These are phyloP conservation scores for Leucosporidium yakuticum DNA, from an alignment of 768 basidiomycete species.

Conservation along the genomic window DNA sequence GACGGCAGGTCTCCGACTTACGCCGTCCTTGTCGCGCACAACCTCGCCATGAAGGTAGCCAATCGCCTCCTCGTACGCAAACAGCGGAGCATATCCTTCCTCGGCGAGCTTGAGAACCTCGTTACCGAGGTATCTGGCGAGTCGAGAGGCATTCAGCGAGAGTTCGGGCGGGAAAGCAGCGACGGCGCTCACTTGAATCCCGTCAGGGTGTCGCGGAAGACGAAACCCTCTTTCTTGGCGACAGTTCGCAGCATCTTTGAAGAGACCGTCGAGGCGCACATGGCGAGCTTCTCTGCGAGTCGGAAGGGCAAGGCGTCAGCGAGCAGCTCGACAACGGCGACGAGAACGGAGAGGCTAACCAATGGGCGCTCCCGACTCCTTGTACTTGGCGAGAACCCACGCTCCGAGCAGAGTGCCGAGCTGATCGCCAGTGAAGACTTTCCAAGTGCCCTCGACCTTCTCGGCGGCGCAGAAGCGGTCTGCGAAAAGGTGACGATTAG, in stretches of 20 bases:
- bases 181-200: slow-evolving; percentile 69
- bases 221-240: slow-evolving; percentile 69
- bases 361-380: slow-evolving; percentile 49
- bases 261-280: slow-evolving; percentile 85
- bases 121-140: slow-evolving; percentile 56
- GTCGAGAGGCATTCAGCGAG: too few relatives aligned
- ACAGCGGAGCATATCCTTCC: slow-evolving; percentile 65
- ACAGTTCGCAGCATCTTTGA: slow-evolving; percentile 82
- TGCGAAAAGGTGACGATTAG: background rate
- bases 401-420: slow-evolving; percentile 57
- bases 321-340: background rate
- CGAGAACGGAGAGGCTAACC: slow-evolving; percentile 39
- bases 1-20: slow-evolving; percentile 50
- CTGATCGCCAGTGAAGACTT: slow-evolving; percentile 75
- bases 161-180: background rate
- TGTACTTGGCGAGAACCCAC: slow-evolving; percentile 48
- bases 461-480: slow-evolving; percentile 27
- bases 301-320: background rate
- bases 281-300: slow-evolving; percentile 57
- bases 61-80: slow-evolving; percentile 88
- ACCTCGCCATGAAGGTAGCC: slow-evolving; percentile 72
- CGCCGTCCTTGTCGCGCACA: slow-evolving; percentile 79
- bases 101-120: slow-evolving; percentile 60
- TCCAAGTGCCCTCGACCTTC: slow-evolving; percentile 48
- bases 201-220: slow-evolving; percentile 76